Evolutionary conservation across 345 rosid species (phyloP).

Genomic region (Raphanus raphanistrum): DNA sequence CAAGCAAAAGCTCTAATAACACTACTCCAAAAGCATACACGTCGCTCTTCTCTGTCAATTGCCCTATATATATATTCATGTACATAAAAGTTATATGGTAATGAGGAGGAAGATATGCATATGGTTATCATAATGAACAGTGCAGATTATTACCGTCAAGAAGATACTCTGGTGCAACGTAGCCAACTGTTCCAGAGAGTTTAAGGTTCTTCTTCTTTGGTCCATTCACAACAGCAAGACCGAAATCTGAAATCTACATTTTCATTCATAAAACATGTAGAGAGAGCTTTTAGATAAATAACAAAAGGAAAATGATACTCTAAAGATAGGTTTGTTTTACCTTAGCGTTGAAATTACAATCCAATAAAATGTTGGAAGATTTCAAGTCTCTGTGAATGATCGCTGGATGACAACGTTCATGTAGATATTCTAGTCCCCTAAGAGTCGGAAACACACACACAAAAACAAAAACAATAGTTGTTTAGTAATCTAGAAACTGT

Average conservation of each 20-base stretch:
- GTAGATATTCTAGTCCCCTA: conserved; percentile 96
- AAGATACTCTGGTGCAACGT: conserved; percentile 94
- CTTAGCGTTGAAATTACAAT: conserved; percentile 90
- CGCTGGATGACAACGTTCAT: conserved; percentile 83
- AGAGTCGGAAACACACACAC: conserved; percentile 31
- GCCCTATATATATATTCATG: conserved; percentile 69
- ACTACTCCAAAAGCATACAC: conserved; percentile 97
- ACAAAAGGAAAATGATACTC: neutral
- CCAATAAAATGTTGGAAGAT: conserved; percentile 91
- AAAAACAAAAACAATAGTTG: neutral
- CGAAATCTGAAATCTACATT: conserved; percentile 91
- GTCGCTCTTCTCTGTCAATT: conserved; percentile 91
- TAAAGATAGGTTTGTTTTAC: conserved; percentile 39
- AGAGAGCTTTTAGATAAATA: conserved; percentile 4
- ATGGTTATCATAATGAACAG: neutral
- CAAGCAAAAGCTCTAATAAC: conserved; percentile 85
- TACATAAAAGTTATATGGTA: neutral
- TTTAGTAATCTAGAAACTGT: conserved; percentile 4
- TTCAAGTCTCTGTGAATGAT: conserved; percentile 99
- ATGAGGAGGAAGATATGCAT: neutral
- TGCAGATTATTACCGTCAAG: conserved; percentile 58
- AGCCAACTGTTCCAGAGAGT: conserved; percentile 95
- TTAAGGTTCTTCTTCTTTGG: conserved; percentile 67
- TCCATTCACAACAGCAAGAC: conserved; percentile 81
- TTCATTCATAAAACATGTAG: neutral